Base-by-base conservation (phyloP, 1,284 basidiomycete genomes). In the Tilletia caries region DNA sequence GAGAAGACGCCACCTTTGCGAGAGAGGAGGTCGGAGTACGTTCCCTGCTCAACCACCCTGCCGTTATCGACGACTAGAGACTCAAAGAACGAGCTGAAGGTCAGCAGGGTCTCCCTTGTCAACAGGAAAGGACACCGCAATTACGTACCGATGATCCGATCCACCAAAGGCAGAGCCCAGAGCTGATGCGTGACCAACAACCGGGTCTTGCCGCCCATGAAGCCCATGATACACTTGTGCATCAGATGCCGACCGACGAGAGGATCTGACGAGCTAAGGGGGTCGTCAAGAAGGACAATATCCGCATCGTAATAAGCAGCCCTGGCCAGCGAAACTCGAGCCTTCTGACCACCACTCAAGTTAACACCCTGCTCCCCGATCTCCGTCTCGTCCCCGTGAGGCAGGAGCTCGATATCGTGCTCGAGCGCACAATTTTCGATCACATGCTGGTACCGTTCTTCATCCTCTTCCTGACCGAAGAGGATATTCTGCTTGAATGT, bases 1-100 rank as follows among this genome's bases (percentile, higher is more conserved):
- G 67, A 58, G 32, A 88, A 87, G 70, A 87, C 87, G 37, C 87
- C 86, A 23, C 88, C 89, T 72, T 90, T 89, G 73, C 89, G 90
- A 29, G 85, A 84, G 68, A 93, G 86, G 72, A 95, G 89, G 68
- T 86, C 86, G 33, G 90, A 85, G 79, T 95, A 95, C 29, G 89
- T 88, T 3, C 90, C 90, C 52, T 86, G 87, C 54, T 82, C 83
- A 6, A 37, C 62, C 50, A 76, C 73, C n/a, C 43, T 23, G 27
- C 75, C 75, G 34, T 60, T 34, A 2, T 76, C 73, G 46, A 76
- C 48, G 64, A 64, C 68, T 2, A n/a, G 10, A 50, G 23, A n/a
- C 13, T 13, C 6, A 25, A n/a, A 50, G 18, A 41, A 15, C 41
- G 1, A 50, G 48, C 10, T 50, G 48, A 18, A 25, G 48, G 20